A percentile compares a stretch with the other conserved stretches of the same genome.
Evolutionary conservation across 2,329 filamentous ascomycete genomes (phyloP).

Genomic region (Sclerotinia sclerotiorum): DNA sequence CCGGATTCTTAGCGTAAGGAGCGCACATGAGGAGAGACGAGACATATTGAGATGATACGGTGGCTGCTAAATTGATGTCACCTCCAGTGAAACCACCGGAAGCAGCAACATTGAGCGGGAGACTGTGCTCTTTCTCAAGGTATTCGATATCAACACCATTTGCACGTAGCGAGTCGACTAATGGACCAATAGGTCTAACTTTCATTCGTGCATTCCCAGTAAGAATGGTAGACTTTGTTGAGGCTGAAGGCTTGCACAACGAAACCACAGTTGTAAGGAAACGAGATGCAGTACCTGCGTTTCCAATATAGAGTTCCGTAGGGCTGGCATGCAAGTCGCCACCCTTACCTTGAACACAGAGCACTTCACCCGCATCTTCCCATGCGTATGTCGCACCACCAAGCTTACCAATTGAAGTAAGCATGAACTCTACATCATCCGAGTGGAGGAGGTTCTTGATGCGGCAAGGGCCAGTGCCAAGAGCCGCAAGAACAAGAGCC

Average conservation of each 20-base stretch:
- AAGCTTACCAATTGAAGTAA: slow-evolving; percentile 82
- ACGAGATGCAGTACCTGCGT: slow-evolving; percentile 91
- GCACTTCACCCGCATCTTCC: slow-evolving; percentile 90
- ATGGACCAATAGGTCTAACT: slow-evolving; percentile 84
- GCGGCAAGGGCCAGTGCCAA: slow-evolving; percentile 80
- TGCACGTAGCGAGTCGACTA: slow-evolving; percentile 82
- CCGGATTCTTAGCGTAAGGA: slow-evolving; percentile 91
- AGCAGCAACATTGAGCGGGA: slow-evolving; percentile 81
- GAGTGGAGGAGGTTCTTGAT: slow-evolving; percentile 94
- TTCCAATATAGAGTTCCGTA: slow-evolving; percentile 85
- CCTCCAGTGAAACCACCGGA: slow-evolving; percentile 82
- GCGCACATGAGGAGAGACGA: slow-evolving; percentile 96
- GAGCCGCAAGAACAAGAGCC: slow-evolving; percentile 87
- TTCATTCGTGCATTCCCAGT: slow-evolving; percentile 98
- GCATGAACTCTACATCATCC: slow-evolving; percentile 96
- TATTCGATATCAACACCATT: slow-evolving; percentile 91
- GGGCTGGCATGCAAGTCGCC: slow-evolving; percentile 75
- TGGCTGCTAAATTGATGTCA: slow-evolving; percentile 86
- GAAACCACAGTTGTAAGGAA: slow-evolving; percentile 92
- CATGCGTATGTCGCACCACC: slow-evolving; percentile 87
- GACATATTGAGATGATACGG: slow-evolving; percentile 98
- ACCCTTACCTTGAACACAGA: slow-evolving; percentile 89
- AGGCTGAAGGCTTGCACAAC: slow-evolving; percentile 65
- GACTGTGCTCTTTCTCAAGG: slow-evolving; percentile 75
- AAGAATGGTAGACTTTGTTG: slow-evolving; percentile 69